phyloP scores from a whole-genome alignment of 2,329 filamentous ascomycete genomes.

The Aspergillus sp. region DNA sequence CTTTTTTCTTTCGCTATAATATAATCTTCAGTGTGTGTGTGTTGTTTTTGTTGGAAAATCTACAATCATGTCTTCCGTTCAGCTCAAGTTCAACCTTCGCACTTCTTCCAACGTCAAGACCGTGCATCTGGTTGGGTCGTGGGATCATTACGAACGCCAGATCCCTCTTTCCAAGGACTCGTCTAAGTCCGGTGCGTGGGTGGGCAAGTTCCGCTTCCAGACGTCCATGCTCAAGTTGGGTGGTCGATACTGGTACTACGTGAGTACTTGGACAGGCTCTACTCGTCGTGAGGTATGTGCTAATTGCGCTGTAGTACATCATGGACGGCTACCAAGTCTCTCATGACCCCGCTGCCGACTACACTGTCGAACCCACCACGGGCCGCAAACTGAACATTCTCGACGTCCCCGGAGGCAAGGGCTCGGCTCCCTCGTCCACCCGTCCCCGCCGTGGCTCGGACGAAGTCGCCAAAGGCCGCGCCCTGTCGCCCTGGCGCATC shows the following conservation, averaged over 20 bases:
- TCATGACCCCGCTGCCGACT: conserved; percentile 85
- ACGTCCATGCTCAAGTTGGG: conserved; percentile 76
- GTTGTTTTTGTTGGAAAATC: conserved; percentile 20
- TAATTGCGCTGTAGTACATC: conserved; percentile 57
- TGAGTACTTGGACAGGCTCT: conserved; percentile 22
- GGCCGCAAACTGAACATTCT: conserved; percentile 96
- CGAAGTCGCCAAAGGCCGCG: conserved; percentile 80
- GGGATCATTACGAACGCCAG: conserved; percentile 94
- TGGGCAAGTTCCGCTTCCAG: conserved; percentile 94
- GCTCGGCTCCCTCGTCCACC: conserved; percentile 30
- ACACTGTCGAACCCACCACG: conserved; percentile 89
- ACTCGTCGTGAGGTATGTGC: too few relatives aligned
- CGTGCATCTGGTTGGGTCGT: conserved; percentile 93
- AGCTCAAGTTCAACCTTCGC: conserved; percentile 91
- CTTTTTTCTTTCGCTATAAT: conserved; percentile 5
- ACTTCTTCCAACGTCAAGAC: conserved; percentile 95
- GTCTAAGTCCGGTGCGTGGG: conserved; percentile 84
- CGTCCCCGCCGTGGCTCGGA: conserved; percentile 41
- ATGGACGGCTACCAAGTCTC: conserved; percentile 98
- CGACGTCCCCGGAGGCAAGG: conserved; percentile 63
- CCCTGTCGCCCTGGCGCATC: conserved; percentile 81
- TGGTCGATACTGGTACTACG: conserved; percentile 98
- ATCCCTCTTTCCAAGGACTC: conserved; percentile 86
- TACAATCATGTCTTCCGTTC: conserved; percentile 73
- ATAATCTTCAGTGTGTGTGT: conserved; percentile 19